Evolutionary conservation across 805 yeast species (phyloP), one percentile per base, ranked within the genome.

Genomic region (Teunomyces panamensis): DNA sequence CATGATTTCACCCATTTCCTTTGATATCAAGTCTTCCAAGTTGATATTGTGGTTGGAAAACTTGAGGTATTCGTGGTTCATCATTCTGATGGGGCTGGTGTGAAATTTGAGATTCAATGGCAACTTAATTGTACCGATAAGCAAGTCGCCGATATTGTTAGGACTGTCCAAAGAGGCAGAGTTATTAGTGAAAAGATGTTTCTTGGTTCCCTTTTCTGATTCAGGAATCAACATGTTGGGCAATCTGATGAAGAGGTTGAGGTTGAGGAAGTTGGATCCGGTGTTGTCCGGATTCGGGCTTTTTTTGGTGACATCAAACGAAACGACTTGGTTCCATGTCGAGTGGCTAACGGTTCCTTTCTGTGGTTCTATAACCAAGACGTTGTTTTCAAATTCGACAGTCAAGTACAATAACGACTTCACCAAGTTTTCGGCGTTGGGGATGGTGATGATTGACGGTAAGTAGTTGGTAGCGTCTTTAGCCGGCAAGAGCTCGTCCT

Each of bases 371-470:
- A 92, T 83, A 11, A 90, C 79, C 53, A 94, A 85, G 55, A 91
- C 94, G 44, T 92, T 89, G 67, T 94, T 94, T 68, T 94, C 99
- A 63, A 90, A 92, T 67, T 94, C 99, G 39, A 94, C 76, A 1
- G 96, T 89, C 59, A 91, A 78, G 65, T 88, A 89, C 33, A 94
- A 77, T 50, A 96, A 76, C 13, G 94, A 80, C 55, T 81, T 82
- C 52, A 80, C 76, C 30, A 77, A 69, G 44, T 74, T 74, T 39
- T 69, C 72, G 13, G 55, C 83, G 28, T 78, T 77, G 11, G 87
- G 84, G 39, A 80, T 69, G 42, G 80, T 69, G 39, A 81, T 71
- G 37, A 78, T 71, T 11, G 85, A 75, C 36, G 89, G 84, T 39
- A 84, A 71, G 37, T 63, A 52, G 42, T 65, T 55, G 32, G 74